phyloP scores from a whole-genome alignment of 768 basidiomycete genomes.

The Kwoniella bestiolae region DNA sequence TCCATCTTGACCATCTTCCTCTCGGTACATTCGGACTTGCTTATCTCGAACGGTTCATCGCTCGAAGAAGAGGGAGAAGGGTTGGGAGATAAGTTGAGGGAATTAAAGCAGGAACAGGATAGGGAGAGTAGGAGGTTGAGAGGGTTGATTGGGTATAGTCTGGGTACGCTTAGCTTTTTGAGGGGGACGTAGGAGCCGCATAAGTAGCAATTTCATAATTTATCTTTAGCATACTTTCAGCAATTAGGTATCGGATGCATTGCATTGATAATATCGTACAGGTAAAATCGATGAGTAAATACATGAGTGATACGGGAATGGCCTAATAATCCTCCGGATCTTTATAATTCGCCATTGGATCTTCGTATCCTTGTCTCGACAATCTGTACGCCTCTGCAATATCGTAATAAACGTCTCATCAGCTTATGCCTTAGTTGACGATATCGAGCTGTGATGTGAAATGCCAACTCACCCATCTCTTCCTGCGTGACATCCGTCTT shows the following conservation, averaged over 20 bases:
- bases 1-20: constrained; percentile 83
- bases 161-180: constrained; percentile 59
- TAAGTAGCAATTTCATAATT: constrained; percentile 1
- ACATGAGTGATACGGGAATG: neutral
- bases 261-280: constrained; percentile 5
- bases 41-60: constrained; percentile 63
- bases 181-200: constrained; percentile 23
- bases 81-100: constrained; percentile 65
- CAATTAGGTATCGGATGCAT: constrained; percentile 2
- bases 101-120: constrained; percentile 68
- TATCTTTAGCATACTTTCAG: neutral
- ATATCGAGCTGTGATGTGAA: constrained; percentile 1
- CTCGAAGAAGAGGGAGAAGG: constrained; percentile 59
- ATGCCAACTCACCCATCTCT: constrained; percentile 49
- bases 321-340: constrained; percentile 59
- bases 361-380: constrained; percentile 70
- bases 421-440: constrained; percentile 7
- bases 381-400: constrained; percentile 82
- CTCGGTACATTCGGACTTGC: constrained; percentile 77
- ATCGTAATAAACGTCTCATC: neutral
- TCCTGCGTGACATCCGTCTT: constrained; percentile 84
- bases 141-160: constrained; percentile 55
- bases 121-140: constrained; percentile 75
- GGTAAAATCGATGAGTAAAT: neutral
- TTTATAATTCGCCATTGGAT: constrained; percentile 92